These are phyloP conservation scores for Apiospora rasikravindrae DNA, from an alignment of 2,329 filamentous ascomycete species.

Conservation along the genomic window DNA sequence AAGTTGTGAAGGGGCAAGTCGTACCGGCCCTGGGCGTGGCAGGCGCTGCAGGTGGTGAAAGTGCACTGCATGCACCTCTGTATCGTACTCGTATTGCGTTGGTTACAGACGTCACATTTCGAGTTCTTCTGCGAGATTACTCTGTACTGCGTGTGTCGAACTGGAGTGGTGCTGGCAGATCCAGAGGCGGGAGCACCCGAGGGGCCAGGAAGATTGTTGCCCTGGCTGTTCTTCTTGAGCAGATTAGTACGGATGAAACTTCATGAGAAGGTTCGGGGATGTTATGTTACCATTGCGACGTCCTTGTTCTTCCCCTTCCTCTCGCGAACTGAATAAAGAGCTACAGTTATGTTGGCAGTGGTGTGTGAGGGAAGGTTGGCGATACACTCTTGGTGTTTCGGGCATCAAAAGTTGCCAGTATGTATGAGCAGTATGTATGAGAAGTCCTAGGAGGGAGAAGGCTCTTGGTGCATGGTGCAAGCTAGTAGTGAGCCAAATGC, in stretches of 20 bases:
- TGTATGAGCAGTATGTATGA: too few relatives aligned
- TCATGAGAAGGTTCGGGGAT: background rate
- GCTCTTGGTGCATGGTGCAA: too few relatives aligned
- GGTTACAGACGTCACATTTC: conserved; percentile 24
- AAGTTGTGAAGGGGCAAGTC: conserved; percentile 27
- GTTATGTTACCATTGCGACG: background rate
- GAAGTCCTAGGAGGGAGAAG: too few relatives aligned
- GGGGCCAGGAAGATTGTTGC: background rate
- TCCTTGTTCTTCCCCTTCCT: background rate
- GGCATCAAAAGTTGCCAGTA: too few relatives aligned
- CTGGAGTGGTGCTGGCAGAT: too few relatives aligned
- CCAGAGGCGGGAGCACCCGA: background rate
- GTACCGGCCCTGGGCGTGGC: conserved; percentile 24
- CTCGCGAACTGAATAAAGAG: too few relatives aligned
- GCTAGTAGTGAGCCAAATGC: too few relatives aligned
- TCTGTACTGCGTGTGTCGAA: conserved; percentile 17
- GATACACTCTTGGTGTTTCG: too few relatives aligned
- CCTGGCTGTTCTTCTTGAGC: background rate
- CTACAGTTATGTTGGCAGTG: too few relatives aligned
- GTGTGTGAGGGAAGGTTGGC: too few relatives aligned
- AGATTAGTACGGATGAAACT: background rate
- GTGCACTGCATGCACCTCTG: conserved; percentile 26
- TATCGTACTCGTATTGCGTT: conserved; percentile 21
- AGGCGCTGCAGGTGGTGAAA: conserved; percentile 26
- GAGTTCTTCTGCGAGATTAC: conserved; percentile 16